Conservation (phyloP, 345 rosid species). For the Psidium guajava region DNA sequence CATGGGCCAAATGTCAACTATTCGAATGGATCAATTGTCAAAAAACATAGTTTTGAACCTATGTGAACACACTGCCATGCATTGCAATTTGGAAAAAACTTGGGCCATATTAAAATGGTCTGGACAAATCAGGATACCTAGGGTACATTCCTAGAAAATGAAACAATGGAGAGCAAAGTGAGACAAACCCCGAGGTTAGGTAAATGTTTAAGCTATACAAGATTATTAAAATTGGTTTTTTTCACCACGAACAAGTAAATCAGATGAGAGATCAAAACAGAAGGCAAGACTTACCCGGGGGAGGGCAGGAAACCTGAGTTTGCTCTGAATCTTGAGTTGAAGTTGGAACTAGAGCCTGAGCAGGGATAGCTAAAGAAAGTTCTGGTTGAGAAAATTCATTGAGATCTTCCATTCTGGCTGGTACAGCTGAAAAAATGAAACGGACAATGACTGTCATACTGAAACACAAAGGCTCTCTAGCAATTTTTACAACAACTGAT, state of each 20-base stretch:
- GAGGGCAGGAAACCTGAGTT: background rate
- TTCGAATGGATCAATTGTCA: background rate
- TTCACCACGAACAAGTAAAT: background rate
- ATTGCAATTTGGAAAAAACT: background rate
- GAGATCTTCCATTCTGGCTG: too few relatives aligned
- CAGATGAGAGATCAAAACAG: background rate
- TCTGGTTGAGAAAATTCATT: too few relatives aligned
- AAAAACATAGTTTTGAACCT: background rate
- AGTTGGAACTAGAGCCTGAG: too few relatives aligned
- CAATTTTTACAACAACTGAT: background rate
- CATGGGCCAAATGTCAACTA: background rate
- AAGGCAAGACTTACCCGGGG: background rate
- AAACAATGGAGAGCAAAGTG: background rate
- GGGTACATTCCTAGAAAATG: background rate
- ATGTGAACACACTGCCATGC: background rate
- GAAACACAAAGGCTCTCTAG: background rate
- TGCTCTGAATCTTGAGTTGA: background rate
- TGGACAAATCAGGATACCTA: background rate
- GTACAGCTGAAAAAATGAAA: background rate
- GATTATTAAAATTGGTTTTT: background rate
- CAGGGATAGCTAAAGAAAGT: too few relatives aligned
- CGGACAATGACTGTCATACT: background rate
- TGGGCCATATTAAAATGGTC: background rate
- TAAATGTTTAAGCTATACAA: too few relatives aligned
- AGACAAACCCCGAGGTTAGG: background rate